Base-by-base conservation (phyloP, 306 rosid species). In the Canavalia ensiformis region DNA sequence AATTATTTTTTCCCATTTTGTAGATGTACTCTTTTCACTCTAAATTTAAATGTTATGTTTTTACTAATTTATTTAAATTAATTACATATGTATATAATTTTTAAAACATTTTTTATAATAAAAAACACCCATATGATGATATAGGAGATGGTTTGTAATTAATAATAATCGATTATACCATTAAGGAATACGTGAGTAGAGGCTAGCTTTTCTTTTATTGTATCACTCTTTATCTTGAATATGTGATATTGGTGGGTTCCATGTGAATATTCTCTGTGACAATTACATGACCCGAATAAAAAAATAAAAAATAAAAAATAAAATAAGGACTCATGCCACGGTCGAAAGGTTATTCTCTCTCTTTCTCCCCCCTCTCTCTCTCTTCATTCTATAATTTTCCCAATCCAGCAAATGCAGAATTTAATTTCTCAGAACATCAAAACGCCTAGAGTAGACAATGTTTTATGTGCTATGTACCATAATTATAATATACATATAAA, bases 261-360 rank as follows among this genome's bases (percentile, higher is more conserved):
- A 80, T 59, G 78, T 80, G 85, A 83, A 83, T 86, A 82, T 86
- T 83, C 72, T 33, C 30, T 8, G 6, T 63, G 29, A 2, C 62
- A 45, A 79, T 58, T 18, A 76, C 62, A 39, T 51, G 11, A 28
- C 56, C 45, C 2, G 35, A 49, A 39, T 69, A 85, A 2, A 3
- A 67, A 18, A 18, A 18, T 18, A 18, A 18, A 18, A 18, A 18
- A 18, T 18, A 18, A 18, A 18, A 18, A 18, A 18, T 18, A 18
- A 18, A 18, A 18, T 18, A 18, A 62, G 34, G n/a, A 8, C 46
- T 5, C 2, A n/a, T 35, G 1, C 71, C 34, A 60, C 8, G 4
- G 0, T 1, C 45, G 34, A 66, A n/a, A 41, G 11, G 0, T 37
- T 37, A 37, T 4, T 18, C 25, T 18, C 25, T 18, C 25, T 18